These are phyloP conservation scores for Lactifluus volemus DNA, from an alignment of 768 basidiomycete species.

Conservation along the genomic window DNA sequence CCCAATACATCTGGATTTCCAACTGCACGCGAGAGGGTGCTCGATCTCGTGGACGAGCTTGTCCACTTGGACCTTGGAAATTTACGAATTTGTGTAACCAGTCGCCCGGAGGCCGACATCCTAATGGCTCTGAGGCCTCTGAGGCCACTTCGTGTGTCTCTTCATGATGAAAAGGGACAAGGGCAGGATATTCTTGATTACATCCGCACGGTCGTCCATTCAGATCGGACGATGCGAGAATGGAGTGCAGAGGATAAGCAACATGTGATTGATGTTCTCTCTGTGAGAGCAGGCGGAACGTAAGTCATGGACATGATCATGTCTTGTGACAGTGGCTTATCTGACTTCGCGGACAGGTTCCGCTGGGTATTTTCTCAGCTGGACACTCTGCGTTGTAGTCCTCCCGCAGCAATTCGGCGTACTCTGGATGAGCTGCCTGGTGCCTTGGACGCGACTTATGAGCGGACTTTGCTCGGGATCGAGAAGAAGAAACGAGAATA, in stretches of 20 bases:
- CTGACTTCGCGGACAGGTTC: not conserved
- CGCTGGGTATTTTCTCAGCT: constrained; percentile 3
- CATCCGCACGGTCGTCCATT: not conserved
- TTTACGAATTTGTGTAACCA: not conserved
- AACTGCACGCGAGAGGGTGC: not conserved
- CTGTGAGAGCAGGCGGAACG: not conserved
- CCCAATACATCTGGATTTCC: not conserved
- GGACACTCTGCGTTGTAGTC: not conserved
- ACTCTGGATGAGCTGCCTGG: not conserved
- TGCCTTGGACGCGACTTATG: constrained; percentile 1
- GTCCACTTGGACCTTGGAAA: not conserved
- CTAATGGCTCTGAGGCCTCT: not conserved
- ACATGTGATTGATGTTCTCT: not conserved
- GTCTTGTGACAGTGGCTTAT: too few relatives aligned
- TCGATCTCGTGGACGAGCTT: not conserved
- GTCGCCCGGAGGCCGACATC: not conserved
- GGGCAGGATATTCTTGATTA: not conserved
- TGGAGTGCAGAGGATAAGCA: not conserved
- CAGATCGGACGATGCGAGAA: not conserved
- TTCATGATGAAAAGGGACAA: not conserved
- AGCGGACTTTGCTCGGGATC: not conserved
- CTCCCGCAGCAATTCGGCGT: not conserved
- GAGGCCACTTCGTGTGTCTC: not conserved
- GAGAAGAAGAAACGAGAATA: not conserved
- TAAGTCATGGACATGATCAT: not conserved